A percentile compares a stretch with the other conserved stretches of the same genome.
Evolutionary conservation across 306 rosid species (phyloP).

Genomic region (Vigna mungo): DNA sequence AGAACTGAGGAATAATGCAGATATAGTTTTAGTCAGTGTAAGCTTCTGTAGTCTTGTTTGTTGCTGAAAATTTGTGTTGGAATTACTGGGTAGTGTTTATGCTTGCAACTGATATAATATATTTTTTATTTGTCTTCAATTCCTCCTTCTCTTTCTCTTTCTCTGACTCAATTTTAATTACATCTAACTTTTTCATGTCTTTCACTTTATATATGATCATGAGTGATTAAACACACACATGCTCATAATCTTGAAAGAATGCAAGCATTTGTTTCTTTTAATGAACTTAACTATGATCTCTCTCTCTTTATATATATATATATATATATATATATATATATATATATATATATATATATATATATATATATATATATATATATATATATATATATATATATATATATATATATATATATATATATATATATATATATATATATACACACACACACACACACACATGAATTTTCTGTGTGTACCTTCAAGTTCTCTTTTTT

Average conservation of each 20-base stretch:
- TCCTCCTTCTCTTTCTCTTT: neutral
- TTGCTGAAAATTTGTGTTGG: neutral
- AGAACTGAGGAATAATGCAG: neutral
- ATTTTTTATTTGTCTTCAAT: slow-evolving; percentile 1
- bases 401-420: no score
- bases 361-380: no score
- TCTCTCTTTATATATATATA: no score
- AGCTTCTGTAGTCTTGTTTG: neutral
- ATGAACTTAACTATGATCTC: neutral
- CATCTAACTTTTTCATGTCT: neutral
- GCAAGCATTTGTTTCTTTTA: no score
- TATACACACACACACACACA: no score
- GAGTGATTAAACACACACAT: neutral
- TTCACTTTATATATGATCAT: neutral
- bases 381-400: no score
- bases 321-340: no score
- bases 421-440: no score
- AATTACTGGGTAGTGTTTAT: neutral
- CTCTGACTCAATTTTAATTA: neutral
- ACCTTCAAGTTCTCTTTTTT: neutral
- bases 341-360: no score
- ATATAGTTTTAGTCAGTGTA: neutral
- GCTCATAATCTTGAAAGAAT: neutral
- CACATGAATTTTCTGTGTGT: neutral
- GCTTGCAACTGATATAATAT: neutral